Conservation (phyloP, 192 early-diverging fungal species). For the Podila epicladia region DNA sequence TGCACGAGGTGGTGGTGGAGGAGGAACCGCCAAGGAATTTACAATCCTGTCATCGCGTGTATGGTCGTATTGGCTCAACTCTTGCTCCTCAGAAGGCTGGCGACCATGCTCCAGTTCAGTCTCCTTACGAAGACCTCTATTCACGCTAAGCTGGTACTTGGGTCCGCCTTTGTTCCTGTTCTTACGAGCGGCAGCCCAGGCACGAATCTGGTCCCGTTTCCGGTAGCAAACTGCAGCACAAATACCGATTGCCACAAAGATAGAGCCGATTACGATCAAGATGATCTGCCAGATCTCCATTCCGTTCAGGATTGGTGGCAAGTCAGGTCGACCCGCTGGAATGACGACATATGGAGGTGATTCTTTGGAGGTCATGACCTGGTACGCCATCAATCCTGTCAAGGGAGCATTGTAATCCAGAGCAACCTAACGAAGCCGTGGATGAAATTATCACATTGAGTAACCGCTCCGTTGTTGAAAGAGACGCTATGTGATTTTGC, state of each 20-base stretch:
- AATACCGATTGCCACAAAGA: conserved; percentile 49
- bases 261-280: conserved; percentile 54
- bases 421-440: conserved; percentile 45
- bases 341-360: conserved; percentile 62
- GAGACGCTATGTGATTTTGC: no score
- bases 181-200: conserved; percentile 29
- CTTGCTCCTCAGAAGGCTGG: no score
- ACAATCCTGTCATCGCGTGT: neutral
- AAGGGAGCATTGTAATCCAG: conserved; percentile 66
- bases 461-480: no score
- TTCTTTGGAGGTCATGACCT: conserved; percentile 45
- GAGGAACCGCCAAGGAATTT: neutral
- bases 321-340: conserved; percentile 53
- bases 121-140: neutral
- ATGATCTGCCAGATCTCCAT: conserved; percentile 60
- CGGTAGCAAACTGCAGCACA: conserved; percentile 32
- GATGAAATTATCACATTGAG: neutral
- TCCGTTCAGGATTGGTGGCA: conserved; percentile 32
- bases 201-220: conserved; percentile 41
- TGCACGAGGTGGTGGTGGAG: neutral
- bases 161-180: neutral
- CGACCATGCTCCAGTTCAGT: neutral
- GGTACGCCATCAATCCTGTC: conserved; percentile 60
- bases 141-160: neutral
- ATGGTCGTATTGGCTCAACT: no score